Conservation (phyloP, 495 filamentous ascomycete species). For the Lindgomyces ingoldianus region DNA sequence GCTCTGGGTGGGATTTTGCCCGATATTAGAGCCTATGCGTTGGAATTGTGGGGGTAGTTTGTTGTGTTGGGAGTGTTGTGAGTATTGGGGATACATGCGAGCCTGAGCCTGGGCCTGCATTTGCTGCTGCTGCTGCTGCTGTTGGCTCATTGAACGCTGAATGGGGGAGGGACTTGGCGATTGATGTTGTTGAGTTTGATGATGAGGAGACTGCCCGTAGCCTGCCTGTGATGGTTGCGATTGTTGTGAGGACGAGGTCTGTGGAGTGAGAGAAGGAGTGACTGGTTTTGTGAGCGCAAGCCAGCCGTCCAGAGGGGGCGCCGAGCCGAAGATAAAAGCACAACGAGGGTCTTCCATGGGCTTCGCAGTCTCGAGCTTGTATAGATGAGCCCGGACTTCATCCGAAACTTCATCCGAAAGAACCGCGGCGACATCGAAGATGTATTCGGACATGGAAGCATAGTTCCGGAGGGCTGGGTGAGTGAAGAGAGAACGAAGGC, state of each 20-base stretch:
- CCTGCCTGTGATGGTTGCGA: background rate
- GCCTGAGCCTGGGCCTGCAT: background rate
- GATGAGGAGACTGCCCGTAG: background rate
- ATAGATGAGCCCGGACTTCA: constrained; percentile 30
- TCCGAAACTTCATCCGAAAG: constrained; percentile 38
- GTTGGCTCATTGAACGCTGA: constrained; percentile 23
- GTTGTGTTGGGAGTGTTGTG: constrained; percentile 23
- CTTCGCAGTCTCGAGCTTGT: constrained; percentile 17
- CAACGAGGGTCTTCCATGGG: constrained; percentile 31
- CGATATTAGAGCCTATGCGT: background rate
- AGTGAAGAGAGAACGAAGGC: constrained; percentile 26
- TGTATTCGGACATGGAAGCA: constrained; percentile 13
- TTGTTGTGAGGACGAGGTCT: constrained; percentile 2
- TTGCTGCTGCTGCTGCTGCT: constrained; percentile 21
- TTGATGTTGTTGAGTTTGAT: constrained; percentile 8
- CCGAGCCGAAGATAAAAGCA: constrained; percentile 39
- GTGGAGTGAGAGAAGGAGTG: background rate
- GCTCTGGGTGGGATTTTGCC: background rate
- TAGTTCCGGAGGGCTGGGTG: constrained; percentile 13
- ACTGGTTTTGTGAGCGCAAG: constrained; percentile 32
- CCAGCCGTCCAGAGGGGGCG: constrained; percentile 36
- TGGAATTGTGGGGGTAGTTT: constrained; percentile 22
- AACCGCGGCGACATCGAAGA: constrained; percentile 31
- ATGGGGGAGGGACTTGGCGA: constrained; percentile 3
- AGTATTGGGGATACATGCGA: constrained; percentile 23